Evolutionary conservation across 805 yeast genomes (phyloP), one percentile per base, ranked within the genome.

Genomic region (Saccharomycopsis microspora): DNA sequence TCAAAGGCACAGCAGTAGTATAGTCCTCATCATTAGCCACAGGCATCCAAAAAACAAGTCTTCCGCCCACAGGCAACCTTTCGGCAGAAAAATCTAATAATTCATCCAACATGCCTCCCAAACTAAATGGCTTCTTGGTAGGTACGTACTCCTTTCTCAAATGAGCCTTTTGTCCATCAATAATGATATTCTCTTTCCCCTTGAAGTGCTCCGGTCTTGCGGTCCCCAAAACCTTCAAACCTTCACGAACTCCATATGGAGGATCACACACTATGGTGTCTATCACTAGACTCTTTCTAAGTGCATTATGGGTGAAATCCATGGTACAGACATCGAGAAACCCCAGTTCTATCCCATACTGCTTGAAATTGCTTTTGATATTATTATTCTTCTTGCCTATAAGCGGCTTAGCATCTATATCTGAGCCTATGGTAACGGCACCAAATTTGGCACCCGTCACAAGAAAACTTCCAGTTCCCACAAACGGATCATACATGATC

Each of bases 1-100:
- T 96, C 56, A 77, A 79, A 4, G 97, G 97, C 30, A 89, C 78
- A 46, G 73, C 68, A 42, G 84, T 77, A 7, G 65, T 64, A 35
- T 77, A 70, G 54, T 75, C 78, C 55, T 85, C 94, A 57, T 85
- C 95, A 60, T 89, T 88, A 1, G 96, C 95, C 1, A 95, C 83
- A 0, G 98, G 98, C 93, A 89, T 86, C 98, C 98, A 93, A 63
- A 88, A 89, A 31, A 93, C 85, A 35, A 93, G 69, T 54, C 97
- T 69, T 0, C 97, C 96, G 5, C 76, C 76, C 3, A 78, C 64
- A 0, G 84, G 85, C 46, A 93, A 69, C 56, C 89, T 74, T 9
- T 72, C 68, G 3, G 88, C 77, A 0, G 95, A 74, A 68, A 83
- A 93, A 27, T 70, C 63, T 39, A 93, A 67, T 36, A 93, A 67